Conservation (phyloP, 768 basidiomycete genomes). For the Leucocoprinus birnbaumii region DNA sequence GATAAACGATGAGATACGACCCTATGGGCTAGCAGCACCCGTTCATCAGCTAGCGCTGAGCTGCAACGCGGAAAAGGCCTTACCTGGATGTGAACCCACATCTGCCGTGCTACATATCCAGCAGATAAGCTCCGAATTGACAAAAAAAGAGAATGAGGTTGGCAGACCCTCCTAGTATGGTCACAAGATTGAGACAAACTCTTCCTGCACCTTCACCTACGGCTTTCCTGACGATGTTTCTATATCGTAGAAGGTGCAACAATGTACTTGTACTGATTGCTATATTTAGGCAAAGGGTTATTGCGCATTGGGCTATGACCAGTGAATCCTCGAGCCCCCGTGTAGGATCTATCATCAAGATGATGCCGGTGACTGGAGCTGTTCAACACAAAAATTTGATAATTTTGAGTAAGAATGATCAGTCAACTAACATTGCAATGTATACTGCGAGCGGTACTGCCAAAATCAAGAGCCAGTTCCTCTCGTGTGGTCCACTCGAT, state of each 20-base stretch:
- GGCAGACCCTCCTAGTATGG: too few relatives aligned
- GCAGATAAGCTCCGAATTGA: too few relatives aligned
- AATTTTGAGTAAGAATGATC: not conserved
- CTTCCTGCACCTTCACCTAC: conserved; percentile 9
- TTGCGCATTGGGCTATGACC: not conserved
- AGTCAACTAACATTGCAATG: not conserved
- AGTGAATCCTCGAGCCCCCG: not conserved
- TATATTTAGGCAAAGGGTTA: conserved; percentile 10
- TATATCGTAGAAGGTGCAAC: conserved; percentile 9
- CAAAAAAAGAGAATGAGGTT: too few relatives aligned
- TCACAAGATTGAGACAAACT: not conserved
- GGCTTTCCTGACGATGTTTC: conserved; percentile 1
- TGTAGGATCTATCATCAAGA: not conserved
- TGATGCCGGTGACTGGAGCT: not conserved
- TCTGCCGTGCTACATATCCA: too few relatives aligned
- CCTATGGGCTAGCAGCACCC: too few relatives aligned
- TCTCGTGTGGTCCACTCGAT: not conserved
- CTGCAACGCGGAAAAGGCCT: not conserved
- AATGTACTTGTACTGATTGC: conserved; percentile 12
- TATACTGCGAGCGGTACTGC: not conserved
- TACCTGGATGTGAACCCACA: too few relatives aligned
- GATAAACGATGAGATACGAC: too few relatives aligned
- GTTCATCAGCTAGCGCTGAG: too few relatives aligned
- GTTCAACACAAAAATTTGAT: not conserved
- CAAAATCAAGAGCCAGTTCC: not conserved